A percentile compares a stretch with the other conserved stretches of the same genome.
Conservation (phyloP, 192 early-diverging fungal species). For the Geranomyces variabilis region DNA sequence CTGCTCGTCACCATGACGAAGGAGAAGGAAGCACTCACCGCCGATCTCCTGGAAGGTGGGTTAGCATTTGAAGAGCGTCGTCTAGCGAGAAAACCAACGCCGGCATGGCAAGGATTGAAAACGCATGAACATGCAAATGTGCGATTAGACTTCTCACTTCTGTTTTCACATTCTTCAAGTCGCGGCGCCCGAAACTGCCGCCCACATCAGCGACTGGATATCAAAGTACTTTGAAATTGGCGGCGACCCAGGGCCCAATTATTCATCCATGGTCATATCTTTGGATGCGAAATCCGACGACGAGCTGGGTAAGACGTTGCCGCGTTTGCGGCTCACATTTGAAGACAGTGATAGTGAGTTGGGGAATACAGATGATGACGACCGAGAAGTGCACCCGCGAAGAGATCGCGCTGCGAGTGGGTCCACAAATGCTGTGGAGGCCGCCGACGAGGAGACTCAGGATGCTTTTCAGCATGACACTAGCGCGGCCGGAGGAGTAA, state of each 20-base stretch:
- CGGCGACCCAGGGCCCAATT: too few relatives aligned
- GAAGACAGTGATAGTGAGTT: too few relatives aligned
- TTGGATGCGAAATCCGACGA: constrained; percentile 19
- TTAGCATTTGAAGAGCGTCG: neutral
- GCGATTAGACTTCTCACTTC: neutral
- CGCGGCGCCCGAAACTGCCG: neutral
- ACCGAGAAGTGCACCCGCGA: neutral
- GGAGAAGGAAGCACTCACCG: neutral
- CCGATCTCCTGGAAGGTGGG: constrained; percentile 3
- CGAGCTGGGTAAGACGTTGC: neutral
- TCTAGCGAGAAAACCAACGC: too few relatives aligned
- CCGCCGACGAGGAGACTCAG: too few relatives aligned
- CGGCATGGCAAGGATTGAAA: too few relatives aligned
- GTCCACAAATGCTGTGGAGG: too few relatives aligned
- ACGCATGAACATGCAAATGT: neutral
- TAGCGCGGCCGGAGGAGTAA: neutral
- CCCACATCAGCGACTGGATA: constrained; percentile 7
- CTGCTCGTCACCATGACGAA: constrained; percentile 1
- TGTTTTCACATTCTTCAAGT: neutral
- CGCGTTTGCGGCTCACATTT: too few relatives aligned
- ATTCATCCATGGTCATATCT: constrained; percentile 8
- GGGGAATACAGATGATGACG: neutral
- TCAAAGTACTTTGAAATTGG: neutral
- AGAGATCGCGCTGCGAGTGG: neutral
- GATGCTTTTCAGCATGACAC: too few relatives aligned